Conservation (phyloP, 192 early-diverging fungal species). For the Haplosporangium gracile region DNA sequence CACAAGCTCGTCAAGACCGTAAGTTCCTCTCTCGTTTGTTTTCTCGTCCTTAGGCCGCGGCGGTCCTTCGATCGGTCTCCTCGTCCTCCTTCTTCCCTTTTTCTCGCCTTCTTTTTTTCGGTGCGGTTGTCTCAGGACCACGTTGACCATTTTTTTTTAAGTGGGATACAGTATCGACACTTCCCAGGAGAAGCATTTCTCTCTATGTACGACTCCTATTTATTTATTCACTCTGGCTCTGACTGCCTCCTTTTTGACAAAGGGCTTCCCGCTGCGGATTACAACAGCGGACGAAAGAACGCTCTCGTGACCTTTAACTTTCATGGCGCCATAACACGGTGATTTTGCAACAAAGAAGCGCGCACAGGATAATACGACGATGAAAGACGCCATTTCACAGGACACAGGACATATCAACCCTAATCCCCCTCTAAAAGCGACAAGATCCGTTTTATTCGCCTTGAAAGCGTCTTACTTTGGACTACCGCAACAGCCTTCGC, state of each 20-base stretch:
- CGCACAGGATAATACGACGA: neutral
- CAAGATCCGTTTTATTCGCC: neutral
- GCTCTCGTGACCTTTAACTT: neutral
- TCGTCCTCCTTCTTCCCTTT: neutral
- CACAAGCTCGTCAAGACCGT: conserved; percentile 73
- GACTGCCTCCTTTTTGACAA: neutral
- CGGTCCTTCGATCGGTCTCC: neutral
- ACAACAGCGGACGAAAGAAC: neutral
- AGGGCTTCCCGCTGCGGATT: neutral
- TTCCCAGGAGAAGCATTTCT: neutral
- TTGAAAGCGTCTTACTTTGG: neutral
- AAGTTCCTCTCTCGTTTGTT: conserved; percentile 59
- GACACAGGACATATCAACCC: neutral
- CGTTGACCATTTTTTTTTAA: conserved; percentile 1
- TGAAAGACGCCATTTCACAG: neutral
- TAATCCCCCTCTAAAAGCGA: neutral
- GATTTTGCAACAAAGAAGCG: neutral
- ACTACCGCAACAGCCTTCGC: neutral
- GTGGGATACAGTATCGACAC: neutral
- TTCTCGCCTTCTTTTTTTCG: neutral
- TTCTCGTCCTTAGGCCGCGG: neutral
- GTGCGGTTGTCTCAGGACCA: neutral
- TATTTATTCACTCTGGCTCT: neutral
- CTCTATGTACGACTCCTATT: neutral
- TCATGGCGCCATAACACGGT: neutral